Evolutionary conservation across 106 monocot species (phyloP), one percentile per base, ranked within the genome.

Genomic region (Alisma plantagoaquatica): DNA sequence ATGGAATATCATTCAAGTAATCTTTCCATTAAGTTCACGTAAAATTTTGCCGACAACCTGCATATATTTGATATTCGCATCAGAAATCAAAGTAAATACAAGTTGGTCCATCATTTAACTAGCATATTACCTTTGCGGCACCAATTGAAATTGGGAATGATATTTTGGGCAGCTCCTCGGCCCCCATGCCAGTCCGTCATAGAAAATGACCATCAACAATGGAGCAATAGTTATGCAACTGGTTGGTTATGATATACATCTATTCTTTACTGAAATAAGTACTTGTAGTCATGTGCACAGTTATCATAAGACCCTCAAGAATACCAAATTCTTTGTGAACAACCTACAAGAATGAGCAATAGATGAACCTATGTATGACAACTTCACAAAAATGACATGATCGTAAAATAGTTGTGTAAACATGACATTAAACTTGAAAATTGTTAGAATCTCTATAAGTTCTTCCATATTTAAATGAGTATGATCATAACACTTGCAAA

Each of bases 321-420:
- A 87, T 93, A 47, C 93, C 93, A 65, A 93, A 93, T 57, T 93
- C 93, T 67, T 93, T 87, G 70, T 93, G 93, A 24, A 93, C 93
- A 29, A 93, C 93, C 93, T 93, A n/a, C 56, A 77, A 48, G 20
- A 0, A 48, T 23, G 1, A 48, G n/a, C 27, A 11, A 23, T 54
- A 26, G 48, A 49, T 49, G 24, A 49, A 49, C 20, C 22, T 18
- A n/a, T n/a, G n/a, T n/a, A n/a, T n/a, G n/a, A n/a, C n/a, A n/a
- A n/a, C n/a, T n/a, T n/a, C n/a, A n/a, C n/a, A n/a, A n/a, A n/a
- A n/a, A n/a, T n/a, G n/a, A n/a, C n/a, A n/a, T n/a, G n/a, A n/a
- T n/a, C n/a, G n/a, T n/a, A n/a, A n/a, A n/a, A n/a, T n/a, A n/a
- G n/a, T n/a, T n/a, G n/a, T n/a, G n/a, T n/a, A n/a, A n/a, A n/a